phyloP scores from a whole-genome alignment of 2,329 filamentous ascomycete genomes.

The Capronia epimyces region DNA sequence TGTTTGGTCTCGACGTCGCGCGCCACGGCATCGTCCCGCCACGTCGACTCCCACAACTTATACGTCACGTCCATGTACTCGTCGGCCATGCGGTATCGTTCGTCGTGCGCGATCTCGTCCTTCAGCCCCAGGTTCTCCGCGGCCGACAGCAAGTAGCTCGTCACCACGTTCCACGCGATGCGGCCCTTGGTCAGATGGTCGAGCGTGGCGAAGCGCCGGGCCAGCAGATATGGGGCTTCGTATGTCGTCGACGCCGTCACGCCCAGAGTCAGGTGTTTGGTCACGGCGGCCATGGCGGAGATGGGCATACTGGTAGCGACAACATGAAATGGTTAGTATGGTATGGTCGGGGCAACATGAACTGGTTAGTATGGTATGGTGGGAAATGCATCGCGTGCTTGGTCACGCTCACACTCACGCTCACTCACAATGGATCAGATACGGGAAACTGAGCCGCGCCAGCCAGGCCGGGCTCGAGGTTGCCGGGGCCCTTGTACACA shows the following conservation, averaged over 20 bases:
- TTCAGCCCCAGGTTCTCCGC: slow-evolving; percentile 57
- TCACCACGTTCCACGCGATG: slow-evolving; percentile 65
- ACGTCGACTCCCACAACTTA: slow-evolving; percentile 37
- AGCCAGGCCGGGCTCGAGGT: neutral
- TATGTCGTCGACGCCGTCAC: slow-evolving; percentile 64
- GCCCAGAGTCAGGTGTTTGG: slow-evolving; percentile 60
- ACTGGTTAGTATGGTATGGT: no score
- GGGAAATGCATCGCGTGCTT: no score
- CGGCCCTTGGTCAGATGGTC: slow-evolving; percentile 63
- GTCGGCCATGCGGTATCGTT: slow-evolving; percentile 58
- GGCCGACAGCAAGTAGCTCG: slow-evolving; percentile 58
- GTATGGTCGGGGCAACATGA: no score
- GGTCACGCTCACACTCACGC: no score
- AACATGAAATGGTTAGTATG: neutral
- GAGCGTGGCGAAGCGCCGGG: slow-evolving; percentile 58
- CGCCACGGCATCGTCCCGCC: slow-evolving; percentile 44
- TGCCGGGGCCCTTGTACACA: slow-evolving; percentile 3
- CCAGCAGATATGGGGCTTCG: slow-evolving; percentile 63
- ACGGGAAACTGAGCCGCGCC: slow-evolving; percentile 2
- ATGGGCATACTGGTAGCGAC: slow-evolving; percentile 34
- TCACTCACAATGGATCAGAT: slow-evolving; percentile 4
- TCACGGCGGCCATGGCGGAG: slow-evolving; percentile 62
- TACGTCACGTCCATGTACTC: slow-evolving; percentile 45
- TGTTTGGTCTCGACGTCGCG: slow-evolving; percentile 53
- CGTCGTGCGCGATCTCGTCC: slow-evolving; percentile 58